A percentile compares a stretch with the other conserved stretches of the same genome.
These are phyloP conservation scores for Luffa aegyptiaca DNA, from an alignment of 306 rosid species.

Conservation along the genomic window DNA sequence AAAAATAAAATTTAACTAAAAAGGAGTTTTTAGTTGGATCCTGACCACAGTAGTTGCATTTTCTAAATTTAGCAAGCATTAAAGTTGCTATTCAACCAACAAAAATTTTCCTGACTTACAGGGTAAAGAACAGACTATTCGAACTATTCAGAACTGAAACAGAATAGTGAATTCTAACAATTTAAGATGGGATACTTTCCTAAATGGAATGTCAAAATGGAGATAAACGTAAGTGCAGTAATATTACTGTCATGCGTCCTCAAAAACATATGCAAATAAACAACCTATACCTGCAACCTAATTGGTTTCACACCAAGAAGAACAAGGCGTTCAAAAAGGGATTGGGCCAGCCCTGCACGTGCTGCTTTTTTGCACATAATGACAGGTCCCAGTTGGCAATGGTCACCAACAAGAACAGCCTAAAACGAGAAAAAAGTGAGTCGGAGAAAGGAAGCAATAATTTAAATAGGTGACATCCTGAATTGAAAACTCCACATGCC, in stretches of 20 bases:
- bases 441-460: background rate
- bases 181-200: background rate
- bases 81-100: background rate
- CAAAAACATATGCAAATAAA: background rate
- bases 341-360: conserved; percentile 97
- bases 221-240: background rate
- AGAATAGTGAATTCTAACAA: background rate
- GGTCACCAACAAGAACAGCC: conserved; percentile 98
- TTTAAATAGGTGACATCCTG: background rate
- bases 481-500: conserved; percentile 31
- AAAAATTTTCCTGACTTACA: background rate
- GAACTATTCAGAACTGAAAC: background rate
- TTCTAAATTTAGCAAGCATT: background rate
- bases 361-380: conserved; percentile 99
- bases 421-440: conserved; percentile 17
- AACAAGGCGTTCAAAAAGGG: conserved; percentile 97
- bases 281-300: conserved; percentile 79
- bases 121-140: no score
- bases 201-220: background rate
- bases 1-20: background rate
- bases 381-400: conserved; percentile 99
- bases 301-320: conserved; percentile 95
- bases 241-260: background rate
- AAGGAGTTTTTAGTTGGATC: background rate
- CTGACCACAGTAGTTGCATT: background rate